phyloP scores from a whole-genome alignment of 306 rosid species.

The Cajanus cajan region DNA sequence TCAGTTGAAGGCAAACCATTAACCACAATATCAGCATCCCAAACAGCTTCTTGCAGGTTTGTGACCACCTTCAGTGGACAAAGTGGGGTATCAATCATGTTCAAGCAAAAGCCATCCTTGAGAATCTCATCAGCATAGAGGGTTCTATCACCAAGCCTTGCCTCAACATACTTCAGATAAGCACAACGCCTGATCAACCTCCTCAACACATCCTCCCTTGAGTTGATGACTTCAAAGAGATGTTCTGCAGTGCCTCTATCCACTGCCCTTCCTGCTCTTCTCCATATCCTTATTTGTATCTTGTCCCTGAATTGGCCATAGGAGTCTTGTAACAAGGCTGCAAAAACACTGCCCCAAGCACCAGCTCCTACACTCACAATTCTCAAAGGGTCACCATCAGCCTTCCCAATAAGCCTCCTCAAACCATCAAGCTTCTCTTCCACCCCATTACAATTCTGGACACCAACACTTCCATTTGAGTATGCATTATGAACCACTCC shows the following conservation, averaged over 20 bases:
- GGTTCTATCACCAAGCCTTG: constrained; percentile 88
- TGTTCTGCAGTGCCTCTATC: constrained; percentile 77
- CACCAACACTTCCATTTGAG: constrained; percentile 61
- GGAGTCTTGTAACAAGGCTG: constrained; percentile 71
- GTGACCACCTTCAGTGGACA: constrained; percentile 91
- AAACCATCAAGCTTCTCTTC: constrained; percentile 85
- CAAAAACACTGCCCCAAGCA: constrained; percentile 97
- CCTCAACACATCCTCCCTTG: constrained; percentile 83
- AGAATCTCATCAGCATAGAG: constrained; percentile 84
- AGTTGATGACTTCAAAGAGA: constrained; percentile 84
- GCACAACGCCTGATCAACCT: constrained; percentile 89
- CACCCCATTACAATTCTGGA: constrained; percentile 53
- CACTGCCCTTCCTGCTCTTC: constrained; percentile 71
- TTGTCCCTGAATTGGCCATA: constrained; percentile 85
- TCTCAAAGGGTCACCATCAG: constrained; percentile 69
- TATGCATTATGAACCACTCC: constrained; percentile 27
- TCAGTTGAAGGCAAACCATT: constrained; percentile 97
- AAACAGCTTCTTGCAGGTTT: constrained; percentile 95
- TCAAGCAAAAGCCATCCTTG: constrained; percentile 89
- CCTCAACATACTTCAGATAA: constrained; percentile 85
- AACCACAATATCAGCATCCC: constrained; percentile 98
- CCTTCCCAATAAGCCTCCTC: constrained; percentile 56
- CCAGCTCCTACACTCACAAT: constrained; percentile 92
- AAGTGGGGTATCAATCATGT: constrained; percentile 91
- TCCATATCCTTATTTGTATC: constrained; percentile 81